These are phyloP conservation scores for Paraleonurus japonicus DNA, from an alignment of 257 asterid species.

Conservation along the genomic window DNA sequence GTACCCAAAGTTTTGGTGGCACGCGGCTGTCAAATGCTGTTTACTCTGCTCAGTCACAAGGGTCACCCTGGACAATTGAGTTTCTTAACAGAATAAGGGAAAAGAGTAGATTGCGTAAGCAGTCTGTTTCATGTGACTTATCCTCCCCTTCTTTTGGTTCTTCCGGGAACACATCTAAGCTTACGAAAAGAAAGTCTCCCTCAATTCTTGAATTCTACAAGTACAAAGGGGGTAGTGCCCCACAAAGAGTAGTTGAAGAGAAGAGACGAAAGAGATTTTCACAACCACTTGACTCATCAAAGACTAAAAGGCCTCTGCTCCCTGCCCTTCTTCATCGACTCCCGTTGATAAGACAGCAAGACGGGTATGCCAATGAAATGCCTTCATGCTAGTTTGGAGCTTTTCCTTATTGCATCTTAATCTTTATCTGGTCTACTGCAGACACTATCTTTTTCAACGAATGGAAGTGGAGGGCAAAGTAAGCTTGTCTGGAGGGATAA, in stretches of 20 bases:
- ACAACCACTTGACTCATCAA: conserved; percentile 41
- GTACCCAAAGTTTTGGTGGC: conserved; percentile 36
- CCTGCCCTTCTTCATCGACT: conserved; percentile 51
- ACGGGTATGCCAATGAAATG: conserved; percentile 47
- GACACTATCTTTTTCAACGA: conserved; percentile 70
- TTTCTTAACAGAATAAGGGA: conserved; percentile 88
- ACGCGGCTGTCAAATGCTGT: conserved; percentile 76
- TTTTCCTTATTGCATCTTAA: conserved; percentile 22
- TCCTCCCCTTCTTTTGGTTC: conserved; percentile 49
- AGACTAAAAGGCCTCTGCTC: conserved; percentile 48
- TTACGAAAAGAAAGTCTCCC: conserved; percentile 75
- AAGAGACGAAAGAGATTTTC: conserved; percentile 53
- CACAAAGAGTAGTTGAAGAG: conserved; percentile 45
- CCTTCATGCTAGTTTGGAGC: conserved; percentile 15
- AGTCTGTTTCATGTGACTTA: conserved; percentile 51
- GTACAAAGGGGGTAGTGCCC: conserved; percentile 58
- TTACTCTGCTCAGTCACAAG: conserved; percentile 53
- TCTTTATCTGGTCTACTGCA: conserved; percentile 45
- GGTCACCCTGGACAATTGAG: conserved; percentile 90
- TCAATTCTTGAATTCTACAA: conserved; percentile 73
- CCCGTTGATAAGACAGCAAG: conserved; percentile 88
- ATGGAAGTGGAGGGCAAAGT: conserved; percentile 84
- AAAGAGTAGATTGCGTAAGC: conserved; percentile 71
- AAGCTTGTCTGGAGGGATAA: conserved; percentile 78
- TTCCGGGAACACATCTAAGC: conserved; percentile 43